Percentiles rank a stretch among this genome's conserved stretches.
phyloP scores from a whole-genome alignment of 2,329 filamentous ascomycete genomes.

The Acephala macrosclerotiorum region DNA sequence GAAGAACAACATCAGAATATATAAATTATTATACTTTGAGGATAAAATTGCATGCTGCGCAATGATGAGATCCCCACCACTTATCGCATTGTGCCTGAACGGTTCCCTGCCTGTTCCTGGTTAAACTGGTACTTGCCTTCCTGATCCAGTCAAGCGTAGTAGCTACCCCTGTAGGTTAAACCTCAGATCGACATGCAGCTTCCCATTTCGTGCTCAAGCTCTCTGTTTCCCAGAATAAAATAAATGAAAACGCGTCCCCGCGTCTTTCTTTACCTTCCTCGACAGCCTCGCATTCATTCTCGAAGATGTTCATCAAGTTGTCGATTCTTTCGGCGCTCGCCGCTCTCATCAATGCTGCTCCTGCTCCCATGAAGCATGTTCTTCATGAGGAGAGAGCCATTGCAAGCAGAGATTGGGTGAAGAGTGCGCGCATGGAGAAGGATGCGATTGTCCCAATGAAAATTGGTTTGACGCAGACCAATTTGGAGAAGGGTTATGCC shows the following conservation, averaged over 20 bases:
- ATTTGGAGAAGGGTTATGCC: slow-evolving; percentile 52
- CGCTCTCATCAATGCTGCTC: slow-evolving; percentile 36
- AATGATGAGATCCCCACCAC: neutral
- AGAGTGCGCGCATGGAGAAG: slow-evolving; percentile 29
- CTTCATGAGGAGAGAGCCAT: slow-evolving; percentile 34
- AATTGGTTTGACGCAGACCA: slow-evolving; percentile 53
- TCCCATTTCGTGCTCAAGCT: slow-evolving; percentile 13
- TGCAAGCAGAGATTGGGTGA: slow-evolving; percentile 28
- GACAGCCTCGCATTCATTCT: neutral
- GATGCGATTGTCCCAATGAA: slow-evolving; percentile 48
- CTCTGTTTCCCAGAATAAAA: neutral
- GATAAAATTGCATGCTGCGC: neutral
- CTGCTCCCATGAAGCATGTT: slow-evolving; percentile 31
- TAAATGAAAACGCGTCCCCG: slow-evolving; percentile 3
- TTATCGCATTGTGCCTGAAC: slow-evolving; percentile 6
- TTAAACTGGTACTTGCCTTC: neutral
- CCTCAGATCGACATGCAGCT: slow-evolving; percentile 6
- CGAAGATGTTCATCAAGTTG: slow-evolving; percentile 31
- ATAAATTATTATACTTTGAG: neutral
- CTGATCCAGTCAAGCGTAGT: neutral
- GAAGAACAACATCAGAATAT: neutral
- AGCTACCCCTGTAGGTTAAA: neutral
- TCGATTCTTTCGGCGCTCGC: slow-evolving; percentile 32
- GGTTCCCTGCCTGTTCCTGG: neutral
- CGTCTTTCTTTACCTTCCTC: slow-evolving; percentile 4